Percentiles rank a stretch among this genome's conserved stretches.
These are phyloP conservation scores for Talaromyces sp. DNA, from an alignment of 2,329 filamentous ascomycete species.

Conservation along the genomic window DNA sequence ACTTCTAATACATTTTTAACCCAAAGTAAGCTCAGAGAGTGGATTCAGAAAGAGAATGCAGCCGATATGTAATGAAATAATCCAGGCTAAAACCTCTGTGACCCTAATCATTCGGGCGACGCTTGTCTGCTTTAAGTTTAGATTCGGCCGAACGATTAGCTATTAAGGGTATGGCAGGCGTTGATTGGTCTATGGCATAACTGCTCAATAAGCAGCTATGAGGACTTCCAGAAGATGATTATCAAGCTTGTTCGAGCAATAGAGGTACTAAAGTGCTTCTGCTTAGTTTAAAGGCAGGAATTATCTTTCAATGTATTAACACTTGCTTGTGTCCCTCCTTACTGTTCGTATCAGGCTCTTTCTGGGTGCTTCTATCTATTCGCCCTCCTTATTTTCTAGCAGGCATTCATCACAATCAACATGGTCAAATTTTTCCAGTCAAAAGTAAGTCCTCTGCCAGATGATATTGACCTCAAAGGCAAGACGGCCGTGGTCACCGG, in stretches of 20 bases:
- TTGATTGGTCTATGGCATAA: neutral
- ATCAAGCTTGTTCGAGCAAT: conserved; percentile 6
- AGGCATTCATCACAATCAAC: neutral
- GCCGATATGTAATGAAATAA: neutral
- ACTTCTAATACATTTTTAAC: too few species aligned
- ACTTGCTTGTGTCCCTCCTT: neutral
- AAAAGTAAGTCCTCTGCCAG: neutral
- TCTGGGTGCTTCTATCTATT: neutral
- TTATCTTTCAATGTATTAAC: too few species aligned
- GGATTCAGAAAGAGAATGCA: neutral
- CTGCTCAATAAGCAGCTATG: conserved; percentile 7
- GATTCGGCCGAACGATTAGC: conserved; percentile 1
- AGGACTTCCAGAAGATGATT: neutral
- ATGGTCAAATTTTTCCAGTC: neutral
- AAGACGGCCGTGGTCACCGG: conserved; percentile 28
- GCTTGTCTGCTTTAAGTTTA: neutral
- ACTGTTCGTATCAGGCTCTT: neutral
- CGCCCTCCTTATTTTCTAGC: neutral
- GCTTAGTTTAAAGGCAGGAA: neutral
- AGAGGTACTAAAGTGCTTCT: neutral
- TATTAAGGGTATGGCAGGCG: neutral
- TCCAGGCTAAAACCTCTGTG: neutral
- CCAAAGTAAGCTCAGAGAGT: neutral
- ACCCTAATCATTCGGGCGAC: neutral
- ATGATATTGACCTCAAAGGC: conserved; percentile 20